These are phyloP conservation scores for Penicillium paxilli DNA, from an alignment of 495 filamentous ascomycete genomes.

Conservation along the genomic window DNA sequence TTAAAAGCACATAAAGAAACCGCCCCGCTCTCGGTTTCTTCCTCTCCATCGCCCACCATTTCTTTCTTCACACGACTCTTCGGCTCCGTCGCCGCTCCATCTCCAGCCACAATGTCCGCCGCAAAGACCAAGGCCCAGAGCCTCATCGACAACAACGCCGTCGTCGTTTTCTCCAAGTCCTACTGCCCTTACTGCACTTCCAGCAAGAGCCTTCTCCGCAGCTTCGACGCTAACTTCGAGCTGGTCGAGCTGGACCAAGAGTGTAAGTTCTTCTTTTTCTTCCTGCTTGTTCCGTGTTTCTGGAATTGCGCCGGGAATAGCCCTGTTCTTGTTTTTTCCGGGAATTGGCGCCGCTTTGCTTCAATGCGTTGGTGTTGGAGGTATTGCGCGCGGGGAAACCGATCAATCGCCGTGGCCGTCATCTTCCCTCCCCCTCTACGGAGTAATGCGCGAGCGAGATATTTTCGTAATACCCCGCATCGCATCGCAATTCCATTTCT, in stretches of 20 bases:
- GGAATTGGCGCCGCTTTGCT: slow-evolving; percentile 1
- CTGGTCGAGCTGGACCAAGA: slow-evolving; percentile 82
- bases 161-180: slow-evolving; percentile 94
- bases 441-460: no score
- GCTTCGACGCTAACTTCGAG: slow-evolving; percentile 70
- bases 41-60: slow-evolving; percentile 56
- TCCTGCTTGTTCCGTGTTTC: not conserved
- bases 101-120: slow-evolving; percentile 72
- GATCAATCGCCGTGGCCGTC: no score
- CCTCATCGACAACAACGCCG: slow-evolving; percentile 89
- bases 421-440: no score
- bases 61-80: slow-evolving; percentile 77
- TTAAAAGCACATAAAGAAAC: slow-evolving; percentile 20
- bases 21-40: slow-evolving; percentile 8
- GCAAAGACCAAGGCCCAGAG: slow-evolving; percentile 81
- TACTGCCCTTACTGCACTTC: slow-evolving; percentile 95
- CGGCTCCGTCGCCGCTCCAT: slow-evolving; percentile 53
- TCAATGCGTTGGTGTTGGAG: no score
- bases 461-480: no score
- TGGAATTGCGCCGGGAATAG: no score
- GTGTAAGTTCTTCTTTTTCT: slow-evolving; percentile 48
- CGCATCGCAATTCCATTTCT: no score
- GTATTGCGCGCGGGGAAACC: no score
- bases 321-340: no score
- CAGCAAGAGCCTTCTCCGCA: slow-evolving; percentile 70